These are phyloP conservation scores for Linum tenue DNA, from an alignment of 345 rosid species.

Conservation along the genomic window DNA sequence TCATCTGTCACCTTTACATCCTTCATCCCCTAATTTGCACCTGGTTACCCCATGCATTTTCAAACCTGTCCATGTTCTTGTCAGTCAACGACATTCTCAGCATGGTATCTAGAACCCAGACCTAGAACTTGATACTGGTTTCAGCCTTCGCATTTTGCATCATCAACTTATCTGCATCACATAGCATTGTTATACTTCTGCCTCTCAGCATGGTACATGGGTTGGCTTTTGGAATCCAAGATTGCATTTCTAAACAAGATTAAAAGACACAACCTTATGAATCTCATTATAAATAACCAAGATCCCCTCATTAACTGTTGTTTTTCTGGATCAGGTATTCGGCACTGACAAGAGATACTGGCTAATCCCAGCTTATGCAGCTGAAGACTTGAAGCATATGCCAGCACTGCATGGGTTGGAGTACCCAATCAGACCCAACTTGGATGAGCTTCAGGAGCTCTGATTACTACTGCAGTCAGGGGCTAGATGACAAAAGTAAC, in stretches of 20 bases:
- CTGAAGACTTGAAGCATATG: constrained; percentile 43
- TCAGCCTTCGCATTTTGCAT: no score
- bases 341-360: constrained; percentile 56
- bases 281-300: no score
- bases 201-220: no score
- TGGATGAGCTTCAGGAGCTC: constrained; percentile 16
- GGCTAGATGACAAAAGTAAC: no score
- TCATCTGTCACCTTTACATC: not conserved
- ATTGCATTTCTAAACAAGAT: no score
- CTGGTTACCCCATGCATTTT: no score
- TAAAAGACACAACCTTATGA: no score
- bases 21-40: not conserved
- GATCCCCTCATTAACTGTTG: not conserved
- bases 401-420: constrained; percentile 46
- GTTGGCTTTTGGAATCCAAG: no score
- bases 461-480: not conserved
- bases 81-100: not conserved
- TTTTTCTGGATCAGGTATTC: constrained; percentile 39
- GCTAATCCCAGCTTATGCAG: constrained; percentile 59
- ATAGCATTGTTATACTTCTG: no score
- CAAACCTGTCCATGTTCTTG: not conserved
- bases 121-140: no score
- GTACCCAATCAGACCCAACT: constrained; percentile 42
- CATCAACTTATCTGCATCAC: no score
- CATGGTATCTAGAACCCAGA: no score